Evolutionary conservation across 495 filamentous ascomycete genomes (phyloP).

Genomic region (Talaromyces stipitatus): DNA sequence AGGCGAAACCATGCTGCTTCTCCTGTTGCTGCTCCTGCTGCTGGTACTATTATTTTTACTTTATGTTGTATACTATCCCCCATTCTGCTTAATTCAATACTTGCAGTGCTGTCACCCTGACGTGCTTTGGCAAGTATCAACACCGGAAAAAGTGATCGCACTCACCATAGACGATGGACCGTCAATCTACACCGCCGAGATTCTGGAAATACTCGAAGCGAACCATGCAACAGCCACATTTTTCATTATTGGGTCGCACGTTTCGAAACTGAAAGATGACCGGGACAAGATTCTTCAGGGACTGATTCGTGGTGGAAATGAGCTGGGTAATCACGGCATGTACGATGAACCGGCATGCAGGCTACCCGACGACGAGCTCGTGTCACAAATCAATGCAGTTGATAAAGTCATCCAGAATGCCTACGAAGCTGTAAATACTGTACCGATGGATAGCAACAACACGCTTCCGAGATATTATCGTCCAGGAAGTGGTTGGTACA

Average conservation of each 20-base stretch:
- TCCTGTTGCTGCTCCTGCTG: not conserved
- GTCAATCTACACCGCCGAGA: constrained; percentile 61
- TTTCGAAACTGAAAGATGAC: constrained; percentile 34
- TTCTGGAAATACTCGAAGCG: constrained; percentile 53
- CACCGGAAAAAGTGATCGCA: constrained; percentile 54
- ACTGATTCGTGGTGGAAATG: constrained; percentile 56
- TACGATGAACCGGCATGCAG: constrained; percentile 63
- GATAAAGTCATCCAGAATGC: constrained; percentile 43
- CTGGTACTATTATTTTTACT: constrained; percentile 25
- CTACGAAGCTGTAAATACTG: constrained; percentile 34
- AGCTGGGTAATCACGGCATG: constrained; percentile 83
- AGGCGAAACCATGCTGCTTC: not conserved
- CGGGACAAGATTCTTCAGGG: constrained; percentile 48
- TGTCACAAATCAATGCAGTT: constrained; percentile 31
- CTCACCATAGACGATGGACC: constrained; percentile 83
- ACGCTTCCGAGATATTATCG: constrained; percentile 58
- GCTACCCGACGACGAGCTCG: constrained; percentile 25
- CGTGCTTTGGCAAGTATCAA: constrained; percentile 61
- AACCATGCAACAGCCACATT: constrained; percentile 62
- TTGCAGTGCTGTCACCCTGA: constrained; percentile 65
- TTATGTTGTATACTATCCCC: constrained; percentile 69
- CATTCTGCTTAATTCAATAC: constrained; percentile 54
- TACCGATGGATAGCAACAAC: constrained; percentile 5
- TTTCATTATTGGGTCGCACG: constrained; percentile 72
- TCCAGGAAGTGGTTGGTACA: constrained; percentile 77